phyloP scores from a whole-genome alignment of 208 protist genomes.

The Leishmania turanica region DNA sequence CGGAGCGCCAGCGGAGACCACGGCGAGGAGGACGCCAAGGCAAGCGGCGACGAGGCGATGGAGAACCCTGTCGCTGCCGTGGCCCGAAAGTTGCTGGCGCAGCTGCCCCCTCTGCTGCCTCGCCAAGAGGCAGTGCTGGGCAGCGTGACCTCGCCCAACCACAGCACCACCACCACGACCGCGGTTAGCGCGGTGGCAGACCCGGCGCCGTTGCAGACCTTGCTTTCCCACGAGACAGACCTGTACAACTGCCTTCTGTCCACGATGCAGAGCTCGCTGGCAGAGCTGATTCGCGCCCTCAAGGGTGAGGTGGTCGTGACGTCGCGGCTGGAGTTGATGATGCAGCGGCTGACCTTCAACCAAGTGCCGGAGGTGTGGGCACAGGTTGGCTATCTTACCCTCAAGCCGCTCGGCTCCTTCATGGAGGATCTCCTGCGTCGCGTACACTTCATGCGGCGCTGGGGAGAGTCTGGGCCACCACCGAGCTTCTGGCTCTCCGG shows the following conservation, averaged over 20 bases:
- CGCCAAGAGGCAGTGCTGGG: conserved; percentile 45
- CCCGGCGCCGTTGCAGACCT: conserved; percentile 76
- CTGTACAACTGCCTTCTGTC: conserved; percentile 82
- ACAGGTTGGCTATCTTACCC: conserved; percentile 90
- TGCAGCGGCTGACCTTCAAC: conserved; percentile 71
- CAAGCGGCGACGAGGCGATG: conserved; percentile 28
- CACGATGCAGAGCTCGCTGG: conserved; percentile 54
- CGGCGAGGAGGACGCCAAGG: conserved; percentile 27
- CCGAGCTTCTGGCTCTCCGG: conserved; percentile 95
- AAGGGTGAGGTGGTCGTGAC: conserved; percentile 92
- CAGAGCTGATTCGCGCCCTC: conserved; percentile 76
- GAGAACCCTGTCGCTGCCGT: conserved; percentile 52
- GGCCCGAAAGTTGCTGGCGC: conserved; percentile 53
- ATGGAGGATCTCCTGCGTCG: conserved; percentile 92
- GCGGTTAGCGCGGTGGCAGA: conserved; percentile 30
- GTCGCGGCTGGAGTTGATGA: conserved; percentile 70
- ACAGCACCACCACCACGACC: not conserved
- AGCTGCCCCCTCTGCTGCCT: conserved; percentile 53
- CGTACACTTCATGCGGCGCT: conserved; percentile 90
- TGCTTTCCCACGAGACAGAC: conserved; percentile 90
- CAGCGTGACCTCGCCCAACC: conserved; percentile 24
- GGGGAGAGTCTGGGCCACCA: conserved; percentile 89
- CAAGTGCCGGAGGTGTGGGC: conserved; percentile 94
- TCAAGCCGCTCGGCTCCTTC: conserved; percentile 95
- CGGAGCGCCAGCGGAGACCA: conserved; percentile 26